A percentile compares a stretch with the other conserved stretches of the same genome.
phyloP scores from a whole-genome alignment of 805 yeast genomes.

The Brettanomyces anomalus region DNA sequence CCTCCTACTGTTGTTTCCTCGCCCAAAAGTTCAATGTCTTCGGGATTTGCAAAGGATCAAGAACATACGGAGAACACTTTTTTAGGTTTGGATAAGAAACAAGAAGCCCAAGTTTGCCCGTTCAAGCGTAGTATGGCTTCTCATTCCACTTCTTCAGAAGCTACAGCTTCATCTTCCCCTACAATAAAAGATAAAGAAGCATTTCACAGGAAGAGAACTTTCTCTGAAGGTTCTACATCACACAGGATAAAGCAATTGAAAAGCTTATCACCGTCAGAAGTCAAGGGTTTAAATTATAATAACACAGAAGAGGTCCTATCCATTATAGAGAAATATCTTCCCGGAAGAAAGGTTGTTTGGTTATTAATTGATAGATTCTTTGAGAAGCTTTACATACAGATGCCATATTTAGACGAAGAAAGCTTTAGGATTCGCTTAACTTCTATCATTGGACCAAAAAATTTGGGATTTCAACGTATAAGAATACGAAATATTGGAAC shows the following conservation, averaged over 20 bases:
- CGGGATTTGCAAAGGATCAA: no score
- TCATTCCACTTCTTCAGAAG: no score
- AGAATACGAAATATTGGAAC: constrained; percentile 17
- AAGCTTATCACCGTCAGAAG: constrained; percentile 23
- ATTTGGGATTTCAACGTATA: constrained; percentile 24
- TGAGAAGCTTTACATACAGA: constrained; percentile 47
- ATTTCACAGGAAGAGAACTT: neutral
- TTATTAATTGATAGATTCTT: constrained; percentile 50
- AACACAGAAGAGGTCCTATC: constrained; percentile 31
- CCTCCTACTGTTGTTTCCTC: neutral
- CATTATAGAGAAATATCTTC: constrained; percentile 39
- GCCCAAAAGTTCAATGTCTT: no score
- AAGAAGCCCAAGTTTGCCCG: no score
- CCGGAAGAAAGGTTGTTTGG: constrained; percentile 48
- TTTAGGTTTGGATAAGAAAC: no score
- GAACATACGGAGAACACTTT: no score
- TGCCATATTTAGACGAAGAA: constrained; percentile 59
- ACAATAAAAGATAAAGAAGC: neutral
- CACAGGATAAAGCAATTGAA: constrained; percentile 17
- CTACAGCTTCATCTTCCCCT: no score
- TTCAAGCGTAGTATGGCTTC: no score
- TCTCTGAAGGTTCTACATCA: constrained; percentile 1
- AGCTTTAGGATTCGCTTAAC: constrained; percentile 35
- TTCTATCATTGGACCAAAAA: constrained; percentile 36
- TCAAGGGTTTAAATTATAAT: constrained; percentile 29